Conservation (phyloP, 805 yeast species). For the Saturnispora kantuleensis region DNA sequence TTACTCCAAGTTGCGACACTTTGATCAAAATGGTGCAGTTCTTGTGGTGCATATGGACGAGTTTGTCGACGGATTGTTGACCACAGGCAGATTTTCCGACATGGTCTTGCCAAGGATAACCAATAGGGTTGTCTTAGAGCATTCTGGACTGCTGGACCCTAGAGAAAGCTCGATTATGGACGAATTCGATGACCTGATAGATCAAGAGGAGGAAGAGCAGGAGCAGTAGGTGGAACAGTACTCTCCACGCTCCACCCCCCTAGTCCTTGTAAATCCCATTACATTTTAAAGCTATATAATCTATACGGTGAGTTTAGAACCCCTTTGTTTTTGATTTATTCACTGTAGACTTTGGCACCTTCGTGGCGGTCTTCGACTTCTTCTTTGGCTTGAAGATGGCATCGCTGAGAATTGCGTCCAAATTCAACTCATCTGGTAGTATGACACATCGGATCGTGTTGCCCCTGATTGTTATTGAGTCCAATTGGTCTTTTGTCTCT, state of each 20-base stretch:
- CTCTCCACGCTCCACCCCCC: no score
- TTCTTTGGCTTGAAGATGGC: slow-evolving; percentile 31
- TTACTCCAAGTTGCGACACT: slow-evolving; percentile 55
- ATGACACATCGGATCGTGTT: slow-evolving; percentile 76
- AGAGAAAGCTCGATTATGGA: slow-evolving; percentile 30
- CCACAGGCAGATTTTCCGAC: slow-evolving; percentile 55
- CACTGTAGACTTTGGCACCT: slow-evolving; percentile 14
- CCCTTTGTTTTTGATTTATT: slow-evolving; percentile 14
- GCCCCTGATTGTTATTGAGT: slow-evolving; percentile 79
- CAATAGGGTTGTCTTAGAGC: slow-evolving; percentile 32
- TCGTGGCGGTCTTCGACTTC: slow-evolving; percentile 19
- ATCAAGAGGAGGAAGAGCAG: slow-evolving; percentile 14
- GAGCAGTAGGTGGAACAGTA: no score
- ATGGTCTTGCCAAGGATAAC: slow-evolving; percentile 59
- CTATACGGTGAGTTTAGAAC: background rate
- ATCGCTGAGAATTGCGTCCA: slow-evolving; percentile 53
- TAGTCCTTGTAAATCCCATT: background rate
- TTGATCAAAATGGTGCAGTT: slow-evolving; percentile 27
- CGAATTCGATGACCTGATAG: slow-evolving; percentile 23
- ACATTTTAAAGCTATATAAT: background rate
- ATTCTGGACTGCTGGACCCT: slow-evolving; percentile 31
- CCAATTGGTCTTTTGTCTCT: slow-evolving; percentile 30
- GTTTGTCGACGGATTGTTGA: slow-evolving; percentile 52
- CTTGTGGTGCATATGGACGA: slow-evolving; percentile 59
- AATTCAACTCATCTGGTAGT: slow-evolving; percentile 76